phyloP scores from a whole-genome alignment of 306 rosid species.

The Calophaca sinica region DNA sequence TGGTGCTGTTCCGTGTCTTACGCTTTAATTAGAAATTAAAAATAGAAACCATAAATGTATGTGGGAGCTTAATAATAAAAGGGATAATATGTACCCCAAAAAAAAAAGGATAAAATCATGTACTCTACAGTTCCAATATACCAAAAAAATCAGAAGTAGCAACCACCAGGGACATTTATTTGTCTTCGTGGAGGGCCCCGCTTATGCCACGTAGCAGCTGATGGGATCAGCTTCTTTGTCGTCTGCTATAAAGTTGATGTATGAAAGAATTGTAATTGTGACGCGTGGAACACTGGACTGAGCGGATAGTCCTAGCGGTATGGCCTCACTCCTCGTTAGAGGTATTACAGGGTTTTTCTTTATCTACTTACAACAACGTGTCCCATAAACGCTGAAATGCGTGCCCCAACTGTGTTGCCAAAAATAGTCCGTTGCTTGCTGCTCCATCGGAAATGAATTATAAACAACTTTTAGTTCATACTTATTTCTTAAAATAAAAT shows the following conservation, averaged over 20 bases:
- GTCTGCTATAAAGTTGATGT: background rate
- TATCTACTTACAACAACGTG: background rate
- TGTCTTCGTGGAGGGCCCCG: background rate
- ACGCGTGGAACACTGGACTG: background rate
- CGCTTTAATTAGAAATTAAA: background rate
- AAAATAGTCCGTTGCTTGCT: too few relatives aligned
- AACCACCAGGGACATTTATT: background rate
- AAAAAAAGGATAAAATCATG: background rate
- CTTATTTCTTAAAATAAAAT: too few relatives aligned
- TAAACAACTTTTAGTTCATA: too few relatives aligned
- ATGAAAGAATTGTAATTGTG: background rate
- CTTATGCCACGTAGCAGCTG: background rate
- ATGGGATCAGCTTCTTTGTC: background rate
- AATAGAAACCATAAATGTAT: background rate
- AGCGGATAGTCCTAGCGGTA: background rate
- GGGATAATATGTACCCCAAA: too few relatives aligned
- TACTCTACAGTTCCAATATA: background rate
- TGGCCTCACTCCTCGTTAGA: background rate
- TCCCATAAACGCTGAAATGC: constrained; percentile 8
- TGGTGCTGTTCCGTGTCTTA: background rate
- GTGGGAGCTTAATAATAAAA: background rate
- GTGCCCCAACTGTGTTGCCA: constrained; percentile 36
- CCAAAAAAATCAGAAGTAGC: background rate
- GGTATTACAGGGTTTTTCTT: background rate
- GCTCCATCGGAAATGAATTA: too few relatives aligned